phyloP scores from a whole-genome alignment of 179 eudicot genomes.

The Dionaea muscipula region DNA sequence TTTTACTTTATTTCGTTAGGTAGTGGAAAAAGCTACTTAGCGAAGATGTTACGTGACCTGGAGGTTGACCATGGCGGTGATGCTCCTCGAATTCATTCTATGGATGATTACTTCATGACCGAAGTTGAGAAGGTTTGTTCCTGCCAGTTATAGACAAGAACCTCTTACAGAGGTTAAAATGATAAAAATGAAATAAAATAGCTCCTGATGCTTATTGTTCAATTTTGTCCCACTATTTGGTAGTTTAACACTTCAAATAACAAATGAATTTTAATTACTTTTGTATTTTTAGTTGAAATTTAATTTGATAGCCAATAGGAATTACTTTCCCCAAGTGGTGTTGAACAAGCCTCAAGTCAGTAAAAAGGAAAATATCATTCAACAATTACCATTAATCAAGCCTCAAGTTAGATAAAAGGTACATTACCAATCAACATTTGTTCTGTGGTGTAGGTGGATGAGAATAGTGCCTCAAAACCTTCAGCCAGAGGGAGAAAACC shows the following conservation, averaged over 20 bases:
- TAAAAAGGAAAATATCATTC: too few relatives aligned
- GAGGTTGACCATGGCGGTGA: conserved; percentile 93
- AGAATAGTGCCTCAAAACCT: conserved; percentile 49
- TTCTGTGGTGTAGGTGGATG: conserved; percentile 47
- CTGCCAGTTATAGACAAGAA: too few relatives aligned
- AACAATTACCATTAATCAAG: too few relatives aligned
- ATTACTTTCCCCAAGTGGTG: neutral
- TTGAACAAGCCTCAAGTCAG: too few relatives aligned
- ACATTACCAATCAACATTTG: neutral
- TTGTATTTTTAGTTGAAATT: neutral
- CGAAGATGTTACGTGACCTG: conserved; percentile 79
- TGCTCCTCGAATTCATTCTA: conserved; percentile 93
- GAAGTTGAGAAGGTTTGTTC: conserved; percentile 88
- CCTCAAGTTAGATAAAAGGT: neutral
- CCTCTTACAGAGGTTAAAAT: too few relatives aligned
- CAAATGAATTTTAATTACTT: too few relatives aligned
- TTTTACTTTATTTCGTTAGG: conserved; percentile 40
- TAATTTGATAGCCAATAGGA: neutral
- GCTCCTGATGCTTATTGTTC: neutral
- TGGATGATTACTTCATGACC: conserved; percentile 97
- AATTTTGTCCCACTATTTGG: too few relatives aligned
- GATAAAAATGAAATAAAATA: neutral
- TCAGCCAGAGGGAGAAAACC: conserved; percentile 57
- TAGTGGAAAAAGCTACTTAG: conserved; percentile 97
- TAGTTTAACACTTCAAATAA: too few relatives aligned